phyloP scores from a whole-genome alignment of 768 basidiomycete genomes.

The Trametes coccinea region DNA sequence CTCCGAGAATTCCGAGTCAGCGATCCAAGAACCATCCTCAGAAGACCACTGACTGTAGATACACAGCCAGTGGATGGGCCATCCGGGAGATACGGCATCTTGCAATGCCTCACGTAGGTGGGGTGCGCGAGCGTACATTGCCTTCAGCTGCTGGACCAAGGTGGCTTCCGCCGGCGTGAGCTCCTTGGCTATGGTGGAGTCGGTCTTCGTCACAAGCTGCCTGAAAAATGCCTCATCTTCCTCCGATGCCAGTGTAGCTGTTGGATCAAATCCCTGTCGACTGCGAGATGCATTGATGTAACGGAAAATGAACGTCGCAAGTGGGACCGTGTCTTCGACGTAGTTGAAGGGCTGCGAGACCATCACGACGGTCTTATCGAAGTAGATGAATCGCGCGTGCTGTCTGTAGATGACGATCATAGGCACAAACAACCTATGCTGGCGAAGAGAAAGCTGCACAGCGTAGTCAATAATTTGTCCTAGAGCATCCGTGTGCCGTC shows the following conservation, averaged over 20 bases:
- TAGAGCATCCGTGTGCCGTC: too few relatives aligned
- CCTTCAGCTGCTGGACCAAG: too few relatives aligned
- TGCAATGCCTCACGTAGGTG: too few relatives aligned
- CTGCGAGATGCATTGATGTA: not conserved
- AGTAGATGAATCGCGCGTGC: not conserved
- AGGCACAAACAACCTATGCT: not conserved
- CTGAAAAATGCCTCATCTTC: too few relatives aligned
- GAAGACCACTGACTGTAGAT: not conserved
- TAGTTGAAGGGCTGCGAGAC: conserved; percentile 8
- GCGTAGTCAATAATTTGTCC: not conserved
- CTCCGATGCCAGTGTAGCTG: not conserved
- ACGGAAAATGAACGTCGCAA: conserved; percentile 4
- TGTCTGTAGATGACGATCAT: not conserved
- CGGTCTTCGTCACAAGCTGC: too few relatives aligned
- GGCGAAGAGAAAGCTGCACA: not conserved
- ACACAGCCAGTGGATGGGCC: not conserved
- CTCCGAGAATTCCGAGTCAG: not conserved
- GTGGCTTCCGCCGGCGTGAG: too few relatives aligned
- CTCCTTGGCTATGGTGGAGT: not conserved
- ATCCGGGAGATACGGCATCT: not conserved
- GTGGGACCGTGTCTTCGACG: not conserved
- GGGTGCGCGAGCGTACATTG: too few relatives aligned
- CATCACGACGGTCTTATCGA: not conserved
- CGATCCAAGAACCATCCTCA: not conserved
- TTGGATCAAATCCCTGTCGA: conserved; percentile 4